Evolutionary conservation across 306 rosid genomes (phyloP).

Genomic region (Cucumis hystrix): DNA sequence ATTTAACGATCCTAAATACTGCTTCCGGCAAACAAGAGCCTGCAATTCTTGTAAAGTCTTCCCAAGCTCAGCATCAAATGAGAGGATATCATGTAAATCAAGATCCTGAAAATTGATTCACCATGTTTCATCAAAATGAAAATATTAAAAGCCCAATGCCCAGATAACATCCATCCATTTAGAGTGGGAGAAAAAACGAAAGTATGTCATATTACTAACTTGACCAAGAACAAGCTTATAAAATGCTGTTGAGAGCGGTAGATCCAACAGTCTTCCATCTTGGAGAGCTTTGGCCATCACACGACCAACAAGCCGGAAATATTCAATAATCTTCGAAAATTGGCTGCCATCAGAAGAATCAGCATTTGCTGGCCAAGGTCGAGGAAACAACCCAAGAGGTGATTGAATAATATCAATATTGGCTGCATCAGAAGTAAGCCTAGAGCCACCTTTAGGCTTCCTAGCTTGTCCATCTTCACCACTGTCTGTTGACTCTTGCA

Average conservation of each 20-base stretch:
- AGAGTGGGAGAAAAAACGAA: background rate
- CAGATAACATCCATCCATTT: background rate
- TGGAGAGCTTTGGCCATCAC: slow-evolving; percentile 96
- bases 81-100: slow-evolving; percentile 86
- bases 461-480: slow-evolving; percentile 44
- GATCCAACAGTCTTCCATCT: slow-evolving; percentile 91
- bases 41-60: slow-evolving; percentile 81
- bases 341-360: slow-evolving; percentile 69
- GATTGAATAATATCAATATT: slow-evolving; percentile 56
- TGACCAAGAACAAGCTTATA: slow-evolving; percentile 85
- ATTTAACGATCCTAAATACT: slow-evolving; percentile 34
- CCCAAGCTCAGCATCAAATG: slow-evolving; percentile 79
- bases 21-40: slow-evolving; percentile 65
- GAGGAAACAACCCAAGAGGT: slow-evolving; percentile 89
- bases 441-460: slow-evolving; percentile 28
- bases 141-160: background rate
- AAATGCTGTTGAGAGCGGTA: slow-evolving; percentile 79
- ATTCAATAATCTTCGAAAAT: slow-evolving; percentile 57
- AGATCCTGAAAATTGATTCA: slow-evolving; percentile 52
- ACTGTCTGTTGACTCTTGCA: slow-evolving; percentile 42
- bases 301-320: slow-evolving; percentile 88
- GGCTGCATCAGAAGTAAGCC: slow-evolving; percentile 10
- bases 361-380: slow-evolving; percentile 71
- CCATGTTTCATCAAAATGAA: background rate
- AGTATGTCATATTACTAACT: slow-evolving; percentile 12